phyloP scores from a whole-genome alignment of 345 rosid species.

The Citropsis articulata region DNA sequence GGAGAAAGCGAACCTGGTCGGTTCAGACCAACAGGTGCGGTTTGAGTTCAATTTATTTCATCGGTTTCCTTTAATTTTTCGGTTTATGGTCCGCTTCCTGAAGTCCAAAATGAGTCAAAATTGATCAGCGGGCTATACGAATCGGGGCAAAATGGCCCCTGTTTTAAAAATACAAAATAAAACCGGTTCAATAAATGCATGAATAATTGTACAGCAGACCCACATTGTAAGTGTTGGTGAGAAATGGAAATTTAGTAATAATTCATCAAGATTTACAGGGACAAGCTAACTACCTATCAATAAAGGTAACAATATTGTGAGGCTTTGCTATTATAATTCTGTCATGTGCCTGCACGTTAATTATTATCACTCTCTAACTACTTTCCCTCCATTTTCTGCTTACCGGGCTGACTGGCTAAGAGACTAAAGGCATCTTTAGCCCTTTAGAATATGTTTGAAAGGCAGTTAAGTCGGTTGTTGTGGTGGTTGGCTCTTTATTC shows the following conservation, averaged over 20 bases:
- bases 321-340: neutral
- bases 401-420: too few species aligned
- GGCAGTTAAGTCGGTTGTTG: slow-evolving; percentile 35
- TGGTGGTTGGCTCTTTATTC: slow-evolving; percentile 27
- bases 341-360: neutral
- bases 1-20: too few species aligned
- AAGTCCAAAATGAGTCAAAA: too few species aligned
- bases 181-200: neutral
- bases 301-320: neutral
- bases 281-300: neutral
- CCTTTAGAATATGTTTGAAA: neutral
- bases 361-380: neutral
- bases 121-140: too few species aligned
- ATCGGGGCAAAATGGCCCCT: too few species aligned
- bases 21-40: too few species aligned
- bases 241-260: neutral
- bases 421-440: neutral
- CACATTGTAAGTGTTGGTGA: neutral
- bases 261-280: slow-evolving; percentile 4
- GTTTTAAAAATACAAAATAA: neutral
- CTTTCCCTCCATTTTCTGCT: neutral
- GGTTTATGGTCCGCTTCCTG: too few species aligned
- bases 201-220: neutral
- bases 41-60: too few species aligned
- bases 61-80: too few species aligned